Conservation (phyloP, 331 rosid species). For the Malus hybrid region DNA sequence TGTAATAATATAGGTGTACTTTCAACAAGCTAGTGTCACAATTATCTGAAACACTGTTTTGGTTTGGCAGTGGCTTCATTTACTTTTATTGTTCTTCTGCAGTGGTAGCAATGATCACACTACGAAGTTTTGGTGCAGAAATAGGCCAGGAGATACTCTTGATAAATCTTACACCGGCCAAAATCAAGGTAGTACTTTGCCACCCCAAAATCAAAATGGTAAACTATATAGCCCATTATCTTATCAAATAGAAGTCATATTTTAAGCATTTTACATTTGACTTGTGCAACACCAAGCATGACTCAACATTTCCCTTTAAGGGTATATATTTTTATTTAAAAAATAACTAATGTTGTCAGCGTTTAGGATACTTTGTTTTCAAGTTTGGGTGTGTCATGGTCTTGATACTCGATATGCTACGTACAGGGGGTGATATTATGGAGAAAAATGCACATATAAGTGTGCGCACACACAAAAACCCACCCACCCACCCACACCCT, state of each 20-base stretch:
- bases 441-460: background rate
- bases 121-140: constrained; percentile 95
- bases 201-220: background rate
- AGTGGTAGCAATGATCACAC: constrained; percentile 99
- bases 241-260: background rate
- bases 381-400: background rate
- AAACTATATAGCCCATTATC: background rate
- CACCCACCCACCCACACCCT: background rate
- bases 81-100: constrained; percentile 29
- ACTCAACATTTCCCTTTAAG: background rate
- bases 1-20: background rate
- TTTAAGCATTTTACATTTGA: background rate
- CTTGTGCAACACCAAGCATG: background rate
- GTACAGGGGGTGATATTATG: background rate
- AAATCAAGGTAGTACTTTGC: constrained; percentile 44
- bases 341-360: background rate
- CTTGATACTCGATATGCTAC: background rate
- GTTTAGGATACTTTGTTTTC: background rate
- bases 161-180: constrained; percentile 67
- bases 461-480: background rate
- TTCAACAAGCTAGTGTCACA: background rate
- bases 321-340: background rate
- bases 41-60: no score
- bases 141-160: constrained; percentile 93
- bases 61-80: constrained; percentile 1